Conservation (phyloP, 805 yeast genomes). For the Pichia pseudocactophila region DNA sequence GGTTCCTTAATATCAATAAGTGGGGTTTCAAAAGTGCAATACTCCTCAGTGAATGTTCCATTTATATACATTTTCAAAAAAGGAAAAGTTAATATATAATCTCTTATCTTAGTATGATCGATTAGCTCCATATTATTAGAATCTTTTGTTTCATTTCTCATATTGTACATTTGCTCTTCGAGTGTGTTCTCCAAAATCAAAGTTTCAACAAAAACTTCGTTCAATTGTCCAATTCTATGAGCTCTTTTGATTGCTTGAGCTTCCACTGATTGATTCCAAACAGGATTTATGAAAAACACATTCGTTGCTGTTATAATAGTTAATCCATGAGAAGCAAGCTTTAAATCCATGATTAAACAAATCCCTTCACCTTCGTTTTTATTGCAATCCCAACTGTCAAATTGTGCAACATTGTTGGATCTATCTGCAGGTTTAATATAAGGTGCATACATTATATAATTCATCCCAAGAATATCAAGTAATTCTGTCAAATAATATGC, state of each 20-base stretch:
- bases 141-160: constrained; percentile 19
- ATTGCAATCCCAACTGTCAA: constrained; percentile 31
- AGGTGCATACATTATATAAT: constrained; percentile 57
- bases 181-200: constrained; percentile 51
- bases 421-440: constrained; percentile 43
- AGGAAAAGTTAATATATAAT: constrained; percentile 41
- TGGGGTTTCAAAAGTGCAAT: constrained; percentile 10
- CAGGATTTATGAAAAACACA: constrained; percentile 63
- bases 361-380: constrained; percentile 39
- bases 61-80: constrained; percentile 32
- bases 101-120: constrained; percentile 52
- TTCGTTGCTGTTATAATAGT: constrained; percentile 61
- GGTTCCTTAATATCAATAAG: constrained; percentile 1
- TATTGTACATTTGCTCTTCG: constrained; percentile 58
- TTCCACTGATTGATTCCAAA: constrained; percentile 60
- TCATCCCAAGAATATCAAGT: constrained; percentile 50
- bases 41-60: constrained; percentile 27
- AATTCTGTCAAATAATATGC: constrained; percentile 62
- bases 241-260: constrained; percentile 75
- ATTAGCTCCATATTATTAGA: constrained; percentile 33
- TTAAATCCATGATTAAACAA: constrained; percentile 56
- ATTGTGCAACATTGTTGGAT: constrained; percentile 42
- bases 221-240: constrained; percentile 63
- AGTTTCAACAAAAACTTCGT: constrained; percentile 63
- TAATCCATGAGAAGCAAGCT: constrained; percentile 60